phyloP scores from a whole-genome alignment of 2,329 filamentous ascomycete species.

The Cephalotrichum gorgonifer region DNA sequence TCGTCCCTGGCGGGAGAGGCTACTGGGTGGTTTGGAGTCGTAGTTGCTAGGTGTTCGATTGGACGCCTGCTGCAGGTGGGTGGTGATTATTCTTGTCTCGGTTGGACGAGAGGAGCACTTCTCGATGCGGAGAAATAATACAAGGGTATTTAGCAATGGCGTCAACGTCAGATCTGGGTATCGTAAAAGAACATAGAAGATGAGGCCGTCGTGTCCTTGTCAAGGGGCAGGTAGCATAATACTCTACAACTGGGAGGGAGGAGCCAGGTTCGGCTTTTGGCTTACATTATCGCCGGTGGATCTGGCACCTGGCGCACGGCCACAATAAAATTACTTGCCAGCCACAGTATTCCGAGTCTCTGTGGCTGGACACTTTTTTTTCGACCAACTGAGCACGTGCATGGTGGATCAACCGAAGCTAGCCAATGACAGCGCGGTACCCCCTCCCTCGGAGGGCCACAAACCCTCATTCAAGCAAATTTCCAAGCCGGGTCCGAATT shows the following conservation, averaged over 20 bases:
- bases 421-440: background rate
- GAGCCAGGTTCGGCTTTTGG: background rate
- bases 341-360: background rate
- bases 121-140: background rate
- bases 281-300: background rate
- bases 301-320: background rate
- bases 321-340: background rate
- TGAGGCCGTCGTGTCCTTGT: background rate
- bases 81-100: too few species aligned
- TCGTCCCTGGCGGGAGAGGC: too few species aligned
- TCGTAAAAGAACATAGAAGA: background rate
- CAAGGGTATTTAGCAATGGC: background rate
- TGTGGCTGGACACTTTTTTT: background rate
- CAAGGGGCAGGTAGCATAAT: too few species aligned
- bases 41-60: background rate
- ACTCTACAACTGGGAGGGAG: too few species aligned
- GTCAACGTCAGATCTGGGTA: background rate
- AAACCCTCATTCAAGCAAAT: constrained; percentile 7
- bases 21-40: too few species aligned
- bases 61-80: too few species aligned
- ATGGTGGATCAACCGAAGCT: background rate
- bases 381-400: background rate
- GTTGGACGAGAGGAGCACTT: background rate
- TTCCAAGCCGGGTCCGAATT: constrained; percentile 5
- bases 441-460: constrained; percentile 2